phyloP scores from a whole-genome alignment of 306 rosid genomes.

The Prunus dulcis region DNA sequence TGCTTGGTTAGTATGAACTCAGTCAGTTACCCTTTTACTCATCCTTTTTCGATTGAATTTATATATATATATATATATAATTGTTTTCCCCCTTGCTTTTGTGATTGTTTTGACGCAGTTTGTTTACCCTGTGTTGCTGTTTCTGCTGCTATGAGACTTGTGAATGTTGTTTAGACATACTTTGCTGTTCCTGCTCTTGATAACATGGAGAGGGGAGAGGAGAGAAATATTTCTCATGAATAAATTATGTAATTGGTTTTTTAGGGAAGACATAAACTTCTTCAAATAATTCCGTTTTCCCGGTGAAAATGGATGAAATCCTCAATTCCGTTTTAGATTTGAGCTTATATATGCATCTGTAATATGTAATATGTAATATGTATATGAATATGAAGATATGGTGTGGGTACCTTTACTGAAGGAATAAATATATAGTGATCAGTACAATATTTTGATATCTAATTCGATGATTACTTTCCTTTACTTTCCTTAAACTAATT shows the following conservation, averaged over 20 bases:
- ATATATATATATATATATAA: too few relatives aligned
- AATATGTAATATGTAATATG: too few relatives aligned
- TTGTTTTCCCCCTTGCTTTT: background rate
- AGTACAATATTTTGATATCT: too few relatives aligned
- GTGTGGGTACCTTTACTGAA: too few relatives aligned
- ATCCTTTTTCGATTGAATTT: background rate
- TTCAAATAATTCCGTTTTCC: too few relatives aligned
- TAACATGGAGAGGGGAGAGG: background rate
- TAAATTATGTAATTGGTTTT: background rate
- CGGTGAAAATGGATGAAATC: too few relatives aligned
- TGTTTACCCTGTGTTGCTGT: conserved; percentile 32
- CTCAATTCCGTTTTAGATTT: background rate
- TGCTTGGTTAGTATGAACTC: conserved; percentile 23
- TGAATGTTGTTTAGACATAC: conserved; percentile 26
- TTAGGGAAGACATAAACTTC: too few relatives aligned
- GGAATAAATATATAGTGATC: too few relatives aligned
- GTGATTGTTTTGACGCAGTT: conserved; percentile 8
- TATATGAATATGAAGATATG: too few relatives aligned
- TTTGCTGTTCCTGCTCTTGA: conserved; percentile 31
- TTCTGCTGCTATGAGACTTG: conserved; percentile 36
- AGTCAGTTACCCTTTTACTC: background rate
- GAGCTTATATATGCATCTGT: background rate
- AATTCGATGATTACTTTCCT: too few relatives aligned
- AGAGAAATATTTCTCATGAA: background rate
- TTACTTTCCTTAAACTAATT: too few relatives aligned